These are phyloP conservation scores for Mallotus nudiflorus DNA, from an alignment of 345 rosid genomes.

Conservation along the genomic window DNA sequence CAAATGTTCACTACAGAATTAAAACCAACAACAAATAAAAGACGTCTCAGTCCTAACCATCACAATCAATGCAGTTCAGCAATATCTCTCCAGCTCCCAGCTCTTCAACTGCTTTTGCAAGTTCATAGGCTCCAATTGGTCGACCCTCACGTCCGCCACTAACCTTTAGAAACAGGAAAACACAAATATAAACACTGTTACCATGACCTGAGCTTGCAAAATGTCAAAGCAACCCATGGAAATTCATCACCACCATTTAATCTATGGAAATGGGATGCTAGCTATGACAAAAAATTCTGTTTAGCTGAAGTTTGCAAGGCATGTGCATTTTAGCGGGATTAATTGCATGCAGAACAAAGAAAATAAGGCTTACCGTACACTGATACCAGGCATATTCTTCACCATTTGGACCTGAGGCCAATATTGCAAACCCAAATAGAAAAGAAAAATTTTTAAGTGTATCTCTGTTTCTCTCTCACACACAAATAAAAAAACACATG, in stretches of 20 bases:
- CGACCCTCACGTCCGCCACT: conserved; percentile 97
- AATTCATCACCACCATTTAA: not conserved
- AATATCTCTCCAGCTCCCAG: conserved; percentile 97
- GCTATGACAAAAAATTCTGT: not conserved
- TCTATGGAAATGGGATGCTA: not conserved
- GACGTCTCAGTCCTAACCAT: conserved; percentile 63
- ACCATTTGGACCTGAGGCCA: conserved; percentile 74
- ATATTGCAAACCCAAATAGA: conserved; percentile 5
- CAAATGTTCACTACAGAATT: not conserved
- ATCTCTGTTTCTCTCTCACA: not conserved
- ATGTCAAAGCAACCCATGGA: not conserved
- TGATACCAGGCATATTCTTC: conserved; percentile 98
- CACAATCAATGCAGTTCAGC: conserved; percentile 95
- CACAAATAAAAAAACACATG: not conserved
- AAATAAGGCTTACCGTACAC: conserved; percentile 71
- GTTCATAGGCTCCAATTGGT: conserved; percentile 96
- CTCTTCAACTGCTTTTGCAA: conserved; percentile 92
- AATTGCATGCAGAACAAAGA: not conserved
- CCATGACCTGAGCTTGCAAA: not conserved
- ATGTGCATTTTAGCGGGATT: too few species aligned
- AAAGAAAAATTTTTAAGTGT: not conserved
- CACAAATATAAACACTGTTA: not conserved
- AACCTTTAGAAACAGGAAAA: conserved; percentile 45
- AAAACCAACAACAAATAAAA: not conserved
- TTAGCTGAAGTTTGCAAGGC: not conserved